Base-by-base conservation (phyloP, 345 rosid genomes). In the Populus nigra region DNA sequence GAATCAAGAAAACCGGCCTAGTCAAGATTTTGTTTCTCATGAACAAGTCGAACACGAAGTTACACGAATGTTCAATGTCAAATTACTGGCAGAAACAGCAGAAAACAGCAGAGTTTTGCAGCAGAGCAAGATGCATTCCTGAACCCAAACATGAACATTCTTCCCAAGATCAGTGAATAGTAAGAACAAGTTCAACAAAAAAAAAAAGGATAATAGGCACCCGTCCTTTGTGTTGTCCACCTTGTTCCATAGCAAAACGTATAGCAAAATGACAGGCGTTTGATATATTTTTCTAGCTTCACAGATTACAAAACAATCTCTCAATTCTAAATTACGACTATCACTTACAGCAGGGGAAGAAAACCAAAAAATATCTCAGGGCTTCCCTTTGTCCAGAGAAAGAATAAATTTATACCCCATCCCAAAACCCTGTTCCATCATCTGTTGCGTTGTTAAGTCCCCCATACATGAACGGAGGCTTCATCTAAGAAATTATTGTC, bases 241-340 rank as follows among this genome's bases (percentile, higher is more conserved):
- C 81, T 55, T 55, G 33, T 61, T 33, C 68, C 49, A 74, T 31
- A 69, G 75, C 16, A 12, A 61, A 71, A 23, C 27, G 20, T 41
- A 35, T 33, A 53, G 20, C 67, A 80, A 74, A 77, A 80, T 49
- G 71, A 71, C 31, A 38, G 18, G 17, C 20, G 78, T 69, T 69
- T 79, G 75, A 65, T 75, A 63, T 72, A 69, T 79, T 84, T 80
- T 76, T 80, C 86, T 82, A 86, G 61, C 78, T 84, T 84, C 80
- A 73, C 86, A 82, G 57, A 77, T 71, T 78, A 75, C 74, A 74
- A 70, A 85, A 84, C 87, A 87, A 82, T 88, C 86, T 84, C 89
- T 87, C 84, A 75, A 79, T 81, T 81, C 89, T 86, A 84, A 80
- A 83, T 79, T 83, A 83, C 76, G 82, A 84, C 77, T 86, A 84